Percentiles rank a stretch among this genome's conserved stretches.
Conservation (phyloP, 345 rosid species). For the Eucalyptus polybractea region DNA sequence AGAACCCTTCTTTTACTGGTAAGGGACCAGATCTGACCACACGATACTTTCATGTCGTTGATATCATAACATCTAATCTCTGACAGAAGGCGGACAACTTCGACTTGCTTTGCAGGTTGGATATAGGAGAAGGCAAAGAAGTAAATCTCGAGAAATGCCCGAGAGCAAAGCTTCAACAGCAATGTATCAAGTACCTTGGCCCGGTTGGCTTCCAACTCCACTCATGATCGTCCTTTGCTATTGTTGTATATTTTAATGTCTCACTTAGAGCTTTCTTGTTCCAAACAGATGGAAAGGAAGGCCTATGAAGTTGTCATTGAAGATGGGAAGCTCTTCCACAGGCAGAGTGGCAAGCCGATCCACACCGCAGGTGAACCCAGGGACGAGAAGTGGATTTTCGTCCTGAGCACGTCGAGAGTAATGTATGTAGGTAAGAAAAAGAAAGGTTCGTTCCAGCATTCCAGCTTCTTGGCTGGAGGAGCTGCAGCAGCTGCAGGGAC, state of each 20-base stretch:
- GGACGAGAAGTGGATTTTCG: slow-evolving; percentile 88
- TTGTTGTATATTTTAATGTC: background rate
- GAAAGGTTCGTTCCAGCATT: slow-evolving; percentile 86
- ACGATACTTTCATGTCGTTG: background rate
- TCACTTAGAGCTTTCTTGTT: background rate
- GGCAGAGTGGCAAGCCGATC: slow-evolving; percentile 53
- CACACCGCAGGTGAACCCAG: slow-evolving; percentile 26
- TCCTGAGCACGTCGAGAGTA: slow-evolving; percentile 63
- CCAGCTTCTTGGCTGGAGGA: slow-evolving; percentile 97
- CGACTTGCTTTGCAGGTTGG: slow-evolving; percentile 47
- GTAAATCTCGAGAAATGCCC: slow-evolving; percentile 74
- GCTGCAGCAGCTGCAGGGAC: slow-evolving; percentile 81
- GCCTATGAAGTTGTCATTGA: slow-evolving; percentile 60
- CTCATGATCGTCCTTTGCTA: background rate
- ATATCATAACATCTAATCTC: background rate
- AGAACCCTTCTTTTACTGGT: slow-evolving; percentile 99
- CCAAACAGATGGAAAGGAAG: slow-evolving; percentile 70
- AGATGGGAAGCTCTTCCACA: slow-evolving; percentile 57
- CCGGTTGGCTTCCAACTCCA: slow-evolving; percentile 39
- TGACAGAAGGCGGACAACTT: background rate
- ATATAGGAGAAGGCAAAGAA: slow-evolving; percentile 93
- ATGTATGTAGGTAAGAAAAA: slow-evolving; percentile 69
- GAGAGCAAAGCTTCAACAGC: slow-evolving; percentile 66
- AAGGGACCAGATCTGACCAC: background rate
- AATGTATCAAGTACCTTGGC: slow-evolving; percentile 93